Percentiles rank a stretch among this genome's conserved stretches.
Evolutionary conservation across 78 protist species (phyloP).

Genomic region (Tieghemostelium lacteum): DNA sequence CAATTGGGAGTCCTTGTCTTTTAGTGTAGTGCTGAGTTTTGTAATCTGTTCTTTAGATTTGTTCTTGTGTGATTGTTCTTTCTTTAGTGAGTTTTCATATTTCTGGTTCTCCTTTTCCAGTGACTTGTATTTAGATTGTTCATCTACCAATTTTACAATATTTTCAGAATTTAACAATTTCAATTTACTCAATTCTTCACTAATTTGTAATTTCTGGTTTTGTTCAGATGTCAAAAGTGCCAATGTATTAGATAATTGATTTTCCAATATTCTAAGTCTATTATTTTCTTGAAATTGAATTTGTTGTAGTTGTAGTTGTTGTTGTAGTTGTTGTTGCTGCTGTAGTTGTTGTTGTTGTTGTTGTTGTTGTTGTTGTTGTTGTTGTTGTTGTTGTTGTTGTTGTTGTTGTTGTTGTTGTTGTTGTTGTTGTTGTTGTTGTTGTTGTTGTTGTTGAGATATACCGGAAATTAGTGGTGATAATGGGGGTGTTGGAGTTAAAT

Average conservation of each 20-base stretch:
- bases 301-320: not conserved
- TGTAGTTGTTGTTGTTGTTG: conserved; percentile 10
- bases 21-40: conserved; percentile 10
- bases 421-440: not conserved
- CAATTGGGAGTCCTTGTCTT: conserved; percentile 32
- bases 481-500: not conserved
- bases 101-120: conserved; percentile 32
- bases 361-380: not conserved
- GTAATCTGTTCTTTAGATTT: conserved; percentile 28
- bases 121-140: conserved; percentile 33
- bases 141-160: conserved; percentile 2
- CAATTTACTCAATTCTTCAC: conserved; percentile 21
- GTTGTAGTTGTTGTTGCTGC: conserved; percentile 12
- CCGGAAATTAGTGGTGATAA: too few species aligned
- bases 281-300: not conserved
- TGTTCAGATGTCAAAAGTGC: conserved; percentile 32
- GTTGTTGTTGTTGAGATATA: not conserved
- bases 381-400: not conserved
- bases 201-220: conserved; percentile 26
- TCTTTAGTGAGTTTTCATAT: conserved; percentile 16
- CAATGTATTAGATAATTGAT: conserved; percentile 27
- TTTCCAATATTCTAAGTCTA: not conserved
- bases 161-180: conserved; percentile 14
- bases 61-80: conserved; percentile 28
- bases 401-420: not conserved